Percentiles rank a stretch among this genome's conserved stretches.
These are phyloP conservation scores for Zygosaccharomyces pseudobailii DNA, from an alignment of 1,139 yeast species.

Conservation along the genomic window DNA sequence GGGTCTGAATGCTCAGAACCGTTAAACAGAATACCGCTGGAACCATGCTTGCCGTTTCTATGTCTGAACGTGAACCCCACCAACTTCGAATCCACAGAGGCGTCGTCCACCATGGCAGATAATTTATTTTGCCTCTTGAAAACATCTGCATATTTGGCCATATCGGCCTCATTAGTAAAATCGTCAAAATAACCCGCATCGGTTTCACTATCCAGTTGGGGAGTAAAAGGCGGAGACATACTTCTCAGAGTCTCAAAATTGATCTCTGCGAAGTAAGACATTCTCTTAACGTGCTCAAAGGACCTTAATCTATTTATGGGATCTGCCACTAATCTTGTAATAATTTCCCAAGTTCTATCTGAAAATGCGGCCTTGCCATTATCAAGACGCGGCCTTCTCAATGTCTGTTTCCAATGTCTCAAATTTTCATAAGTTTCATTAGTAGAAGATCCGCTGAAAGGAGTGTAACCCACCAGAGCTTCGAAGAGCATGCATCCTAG, in stretches of 20 bases:
- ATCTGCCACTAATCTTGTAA: constrained; percentile 71
- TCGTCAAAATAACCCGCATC: constrained; percentile 99
- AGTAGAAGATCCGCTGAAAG: constrained; percentile 88
- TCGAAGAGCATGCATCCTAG: constrained; percentile 93
- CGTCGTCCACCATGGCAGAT: constrained; percentile 72
- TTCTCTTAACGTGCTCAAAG: constrained; percentile 73
- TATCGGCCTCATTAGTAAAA: constrained; percentile 90
- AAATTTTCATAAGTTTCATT: constrained; percentile 94
- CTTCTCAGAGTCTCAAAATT: constrained; percentile 69
- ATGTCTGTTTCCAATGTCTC: constrained; percentile 86
- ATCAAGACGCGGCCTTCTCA: constrained; percentile 85
- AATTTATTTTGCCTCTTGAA: constrained; percentile 83
- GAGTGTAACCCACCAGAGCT: constrained; percentile 92
- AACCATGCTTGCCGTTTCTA: constrained; percentile 49
- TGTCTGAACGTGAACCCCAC: constrained; percentile 97
- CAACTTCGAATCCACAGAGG: constrained; percentile 64
- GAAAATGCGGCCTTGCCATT: constrained; percentile 90
- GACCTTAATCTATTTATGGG: constrained; percentile 71
- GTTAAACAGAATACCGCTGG: constrained; percentile 38
- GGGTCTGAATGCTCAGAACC: constrained; percentile 39
- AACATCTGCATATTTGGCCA: constrained; percentile 97
- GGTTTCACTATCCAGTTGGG: constrained; percentile 92
- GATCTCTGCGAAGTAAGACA: constrained; percentile 78
- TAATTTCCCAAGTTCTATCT: constrained; percentile 93
- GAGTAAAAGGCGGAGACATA: constrained; percentile 88